A percentile compares a stretch with the other conserved stretches of the same genome.
phyloP scores from a whole-genome alignment of 2,329 filamentous ascomycete genomes.

The Passalora sequoiae region DNA sequence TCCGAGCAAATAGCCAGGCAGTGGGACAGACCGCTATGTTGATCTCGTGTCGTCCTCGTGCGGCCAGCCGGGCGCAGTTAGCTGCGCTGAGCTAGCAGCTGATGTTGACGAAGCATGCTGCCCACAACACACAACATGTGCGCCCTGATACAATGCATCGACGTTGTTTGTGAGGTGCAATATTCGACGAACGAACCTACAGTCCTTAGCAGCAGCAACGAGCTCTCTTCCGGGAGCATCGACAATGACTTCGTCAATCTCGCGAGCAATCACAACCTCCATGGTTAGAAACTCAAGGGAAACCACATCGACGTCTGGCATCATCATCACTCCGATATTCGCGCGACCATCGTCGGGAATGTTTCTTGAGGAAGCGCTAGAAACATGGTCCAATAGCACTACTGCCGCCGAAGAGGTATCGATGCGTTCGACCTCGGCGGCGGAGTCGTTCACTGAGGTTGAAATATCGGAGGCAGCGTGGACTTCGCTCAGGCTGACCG shows the following conservation, averaged over 20 bases:
- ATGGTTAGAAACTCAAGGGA: too few species aligned
- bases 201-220: not conserved
- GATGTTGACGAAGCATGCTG: conserved; percentile 13
- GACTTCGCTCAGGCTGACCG: too few species aligned
- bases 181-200: not conserved
- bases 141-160: not conserved
- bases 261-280: not conserved
- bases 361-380: too few species aligned
- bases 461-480: too few species aligned
- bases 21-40: conserved; percentile 11
- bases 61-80: conserved; percentile 11
- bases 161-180: not conserved
- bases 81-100: conserved; percentile 8
- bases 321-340: too few species aligned
- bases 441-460: too few species aligned
- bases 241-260: not conserved
- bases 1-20: not conserved
- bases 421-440: too few species aligned
- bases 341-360: too few species aligned
- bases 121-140: conserved; percentile 12
- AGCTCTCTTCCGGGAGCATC: not conserved
- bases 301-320: too few species aligned
- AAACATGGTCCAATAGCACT: too few species aligned
- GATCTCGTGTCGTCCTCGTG: conserved; percentile 8
- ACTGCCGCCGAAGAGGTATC: too few species aligned